Evolutionary conservation across 176 grass and related monocot genomes (phyloP), one percentile per base, ranked within the genome.

Genomic region (Microstegium vimineum): DNA sequence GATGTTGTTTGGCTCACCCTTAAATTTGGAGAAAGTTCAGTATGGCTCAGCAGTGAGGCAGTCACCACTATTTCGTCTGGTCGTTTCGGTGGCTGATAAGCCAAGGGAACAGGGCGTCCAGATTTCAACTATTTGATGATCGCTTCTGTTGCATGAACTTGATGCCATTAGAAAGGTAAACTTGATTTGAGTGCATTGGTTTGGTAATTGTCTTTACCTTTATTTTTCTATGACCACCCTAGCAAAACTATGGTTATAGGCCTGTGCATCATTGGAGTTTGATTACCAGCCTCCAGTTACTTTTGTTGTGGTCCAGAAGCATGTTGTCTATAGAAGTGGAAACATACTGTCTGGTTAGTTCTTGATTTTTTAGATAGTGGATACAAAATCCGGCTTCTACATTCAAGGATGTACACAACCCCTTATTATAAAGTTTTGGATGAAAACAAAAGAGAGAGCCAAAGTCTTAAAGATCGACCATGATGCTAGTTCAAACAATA

Each of bases 281-380:
- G 69, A 1, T 1, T 94, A 94, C 40, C 76, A 49, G 7, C 91
- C 91, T 31, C 56, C 1, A 16, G 80, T 94, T 15, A 97, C 94
- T 28, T 97, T 94, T 84, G 87, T 97, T 17, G 85, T 97, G 7
- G 94, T 97, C 17, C 94, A 97, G 45, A 97, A 97, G 41, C 85
- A 85, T 45, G 65, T 78, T 51, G 85, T 93, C 62, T 89, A 97
- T 35, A 87, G 3, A 72, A 94, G 87, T 80, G 89, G 87, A 69
- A 97, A 97, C 22, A 90, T 97, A 40, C 79, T 79, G 23, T 85
- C 91, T 79, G 94, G 91, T 94, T 46, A 62, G 82, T 68, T 33
- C 56, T 31, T 9, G 10, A 25, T 64, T n/a, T n/a, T n/a, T n/a
- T n/a, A n/a, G n/a, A n/a, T n/a, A n/a, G n/a, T n/a, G n/a, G n/a